Percentiles rank a stretch among this genome's conserved stretches.
Evolutionary conservation across 163 green algal species (phyloP).

Genomic region (Prototheca stagnorum): DNA sequence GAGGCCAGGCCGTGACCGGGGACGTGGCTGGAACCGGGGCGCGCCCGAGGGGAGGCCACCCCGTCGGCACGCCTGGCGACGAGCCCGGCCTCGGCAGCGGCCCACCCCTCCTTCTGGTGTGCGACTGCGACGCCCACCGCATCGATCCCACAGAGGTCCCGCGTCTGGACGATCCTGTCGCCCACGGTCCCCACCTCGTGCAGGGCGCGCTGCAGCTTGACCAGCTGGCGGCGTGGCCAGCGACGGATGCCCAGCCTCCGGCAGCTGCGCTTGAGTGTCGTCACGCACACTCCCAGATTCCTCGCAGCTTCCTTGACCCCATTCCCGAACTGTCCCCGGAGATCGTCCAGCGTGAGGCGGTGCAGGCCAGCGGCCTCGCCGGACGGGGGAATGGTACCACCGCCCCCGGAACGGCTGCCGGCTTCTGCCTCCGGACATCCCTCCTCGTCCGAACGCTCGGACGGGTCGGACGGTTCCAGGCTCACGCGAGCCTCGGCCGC

Average conservation of each 20-base stretch:
- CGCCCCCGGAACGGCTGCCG: too few species aligned
- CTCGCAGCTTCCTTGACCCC: slow-evolving; percentile 74
- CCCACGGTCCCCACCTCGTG: slow-evolving; percentile 1
- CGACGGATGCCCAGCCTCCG: slow-evolving; percentile 42
- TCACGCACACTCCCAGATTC: slow-evolving; percentile 77
- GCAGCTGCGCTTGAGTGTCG: slow-evolving; percentile 77
- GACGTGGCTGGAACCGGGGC: too few species aligned
- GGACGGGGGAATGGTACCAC: too few species aligned
- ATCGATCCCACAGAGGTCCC: too few species aligned
- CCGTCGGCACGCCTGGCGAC: not conserved
- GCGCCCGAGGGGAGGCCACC: too few species aligned
- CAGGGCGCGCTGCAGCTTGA: slow-evolving; percentile 5
- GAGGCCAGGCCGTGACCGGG: too few species aligned
- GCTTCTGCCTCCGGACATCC: too few species aligned
- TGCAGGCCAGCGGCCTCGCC: not conserved
- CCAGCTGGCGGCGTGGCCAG: slow-evolving; percentile 29
- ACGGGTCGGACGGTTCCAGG: too few species aligned
- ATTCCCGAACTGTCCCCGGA: slow-evolving; percentile 69
- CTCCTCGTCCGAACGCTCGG: too few species aligned
- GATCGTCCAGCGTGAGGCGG: not conserved
- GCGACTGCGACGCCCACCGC: too few species aligned
- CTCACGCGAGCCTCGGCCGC: not conserved
- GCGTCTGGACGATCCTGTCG: not conserved
- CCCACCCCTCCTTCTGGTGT: too few species aligned
- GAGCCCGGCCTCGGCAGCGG: not conserved